phyloP scores from a whole-genome alignment of 306 rosid species.

The Cucurbita ficifolia region DNA sequence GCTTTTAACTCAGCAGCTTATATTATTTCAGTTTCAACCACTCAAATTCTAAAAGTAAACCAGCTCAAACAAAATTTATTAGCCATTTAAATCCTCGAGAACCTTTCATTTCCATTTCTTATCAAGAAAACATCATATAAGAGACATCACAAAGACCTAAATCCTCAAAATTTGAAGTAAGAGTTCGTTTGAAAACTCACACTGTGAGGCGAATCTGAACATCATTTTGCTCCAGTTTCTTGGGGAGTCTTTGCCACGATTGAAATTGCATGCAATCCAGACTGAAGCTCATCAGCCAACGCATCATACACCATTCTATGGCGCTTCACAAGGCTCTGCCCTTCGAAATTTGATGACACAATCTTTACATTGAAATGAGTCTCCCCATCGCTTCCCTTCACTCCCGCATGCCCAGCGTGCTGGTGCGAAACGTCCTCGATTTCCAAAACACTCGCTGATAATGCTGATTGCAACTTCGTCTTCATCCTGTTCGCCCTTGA shows the following conservation, averaged over 20 bases:
- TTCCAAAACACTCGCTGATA: constrained; percentile 51
- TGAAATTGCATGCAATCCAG: constrained; percentile 51
- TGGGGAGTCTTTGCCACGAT: constrained; percentile 44
- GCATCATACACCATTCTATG: constrained; percentile 49
- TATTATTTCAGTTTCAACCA: background rate
- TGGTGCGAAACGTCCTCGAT: constrained; percentile 79
- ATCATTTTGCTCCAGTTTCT: constrained; percentile 13
- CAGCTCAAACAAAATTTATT: background rate
- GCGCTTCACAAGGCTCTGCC: constrained; percentile 45
- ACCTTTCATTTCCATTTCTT: background rate
- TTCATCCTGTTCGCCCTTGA: constrained; percentile 57
- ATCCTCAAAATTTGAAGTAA: background rate
- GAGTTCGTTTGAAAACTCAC: background rate
- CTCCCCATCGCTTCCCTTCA: constrained; percentile 30
- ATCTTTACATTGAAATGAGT: constrained; percentile 74
- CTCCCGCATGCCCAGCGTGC: constrained; percentile 77
- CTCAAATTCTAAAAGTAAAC: background rate
- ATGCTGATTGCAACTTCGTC: constrained; percentile 47
- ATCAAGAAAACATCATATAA: background rate
- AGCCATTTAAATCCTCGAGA: background rate
- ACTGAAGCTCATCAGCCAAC: constrained; percentile 43
- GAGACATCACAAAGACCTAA: background rate
- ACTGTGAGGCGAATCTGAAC: background rate
- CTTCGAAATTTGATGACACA: constrained; percentile 61
- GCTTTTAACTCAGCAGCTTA: background rate